Evolutionary conservation across 2,329 filamentous ascomycete genomes (phyloP).

Genomic region (Coleophoma cylindrospora): DNA sequence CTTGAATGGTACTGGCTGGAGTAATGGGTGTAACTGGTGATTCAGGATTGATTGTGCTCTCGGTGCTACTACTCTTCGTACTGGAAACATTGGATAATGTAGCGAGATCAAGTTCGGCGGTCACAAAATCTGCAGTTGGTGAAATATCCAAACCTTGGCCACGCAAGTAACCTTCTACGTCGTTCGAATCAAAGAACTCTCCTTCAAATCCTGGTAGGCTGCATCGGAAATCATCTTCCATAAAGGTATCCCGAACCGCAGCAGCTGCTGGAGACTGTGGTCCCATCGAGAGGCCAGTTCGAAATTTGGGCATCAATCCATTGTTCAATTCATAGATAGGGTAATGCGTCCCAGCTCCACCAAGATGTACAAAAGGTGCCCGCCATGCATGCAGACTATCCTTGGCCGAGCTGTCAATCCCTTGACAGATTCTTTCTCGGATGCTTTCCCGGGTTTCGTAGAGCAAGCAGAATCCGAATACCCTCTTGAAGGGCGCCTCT

Average conservation of each 20-base stretch:
- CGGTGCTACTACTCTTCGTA: constrained; percentile 10
- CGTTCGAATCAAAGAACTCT: constrained; percentile 71
- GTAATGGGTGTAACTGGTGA: constrained; percentile 13
- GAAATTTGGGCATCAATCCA: constrained; percentile 20
- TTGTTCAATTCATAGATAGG: constrained; percentile 22
- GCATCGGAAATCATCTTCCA: constrained; percentile 45
- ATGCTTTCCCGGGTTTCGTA: constrained; percentile 49
- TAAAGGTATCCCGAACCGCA: constrained; percentile 33
- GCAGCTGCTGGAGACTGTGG: constrained; percentile 39
- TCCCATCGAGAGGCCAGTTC: constrained; percentile 37
- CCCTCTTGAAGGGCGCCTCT: constrained; percentile 41
- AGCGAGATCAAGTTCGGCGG: constrained; percentile 45
- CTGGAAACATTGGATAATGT: constrained; percentile 7
- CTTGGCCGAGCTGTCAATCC: constrained; percentile 11
- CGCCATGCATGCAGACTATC: constrained; percentile 53
- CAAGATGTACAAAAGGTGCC: constrained; percentile 60
- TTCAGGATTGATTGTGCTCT: neutral
- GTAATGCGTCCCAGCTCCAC: constrained; percentile 65
- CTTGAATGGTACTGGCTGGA: constrained; percentile 13
- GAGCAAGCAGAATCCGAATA: constrained; percentile 66
- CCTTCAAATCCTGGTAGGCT: constrained; percentile 61
- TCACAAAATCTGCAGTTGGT: constrained; percentile 52
- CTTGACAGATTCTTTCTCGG: constrained; percentile 30
- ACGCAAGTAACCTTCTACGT: constrained; percentile 70
- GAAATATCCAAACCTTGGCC: constrained; percentile 59